Conservation (phyloP, 192 early-diverging fungal genomes). For the Mortierella alpina region DNA sequence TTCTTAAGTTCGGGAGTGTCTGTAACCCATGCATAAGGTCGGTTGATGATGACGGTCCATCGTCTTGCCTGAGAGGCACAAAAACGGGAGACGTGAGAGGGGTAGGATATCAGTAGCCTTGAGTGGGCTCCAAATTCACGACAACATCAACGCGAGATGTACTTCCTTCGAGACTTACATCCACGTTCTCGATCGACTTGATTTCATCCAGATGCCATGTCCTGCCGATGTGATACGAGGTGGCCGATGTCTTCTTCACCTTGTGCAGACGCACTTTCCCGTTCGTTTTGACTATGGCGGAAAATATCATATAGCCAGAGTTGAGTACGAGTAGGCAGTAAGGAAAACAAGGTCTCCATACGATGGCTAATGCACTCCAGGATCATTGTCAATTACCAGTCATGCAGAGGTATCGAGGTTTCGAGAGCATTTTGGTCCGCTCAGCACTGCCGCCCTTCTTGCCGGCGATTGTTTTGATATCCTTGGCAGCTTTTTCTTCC, state of each 20-base stretch:
- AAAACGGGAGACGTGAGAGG: background rate
- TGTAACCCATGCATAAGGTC: conserved; percentile 64
- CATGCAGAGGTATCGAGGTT: conserved; percentile 64
- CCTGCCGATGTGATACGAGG: conserved; percentile 65
- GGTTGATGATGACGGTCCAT: conserved; percentile 62
- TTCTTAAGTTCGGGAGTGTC: conserved; percentile 59
- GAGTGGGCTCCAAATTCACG: too few species aligned
- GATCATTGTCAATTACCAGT: conserved; percentile 53
- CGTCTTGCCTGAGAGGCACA: conserved; percentile 42
- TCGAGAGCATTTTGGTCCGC: conserved; percentile 56
- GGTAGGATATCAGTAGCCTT: too few species aligned
- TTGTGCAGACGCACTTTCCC: conserved; percentile 62
- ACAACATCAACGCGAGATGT: too few species aligned
- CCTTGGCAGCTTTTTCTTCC: conserved; percentile 54
- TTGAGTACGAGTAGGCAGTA: too few species aligned
- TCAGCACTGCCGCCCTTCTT: conserved; percentile 34
- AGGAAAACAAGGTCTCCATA: background rate
- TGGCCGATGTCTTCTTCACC: conserved; percentile 59
- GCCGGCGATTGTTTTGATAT: conserved; percentile 19
- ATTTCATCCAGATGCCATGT: conserved; percentile 68
- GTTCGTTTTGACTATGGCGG: conserved; percentile 44
- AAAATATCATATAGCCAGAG: background rate
- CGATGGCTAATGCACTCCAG: background rate
- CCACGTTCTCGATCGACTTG: conserved; percentile 58
- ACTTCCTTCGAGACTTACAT: conserved; percentile 47